phyloP scores from a whole-genome alignment of 495 filamentous ascomycete species.

The Jackrogersella minutella region DNA sequence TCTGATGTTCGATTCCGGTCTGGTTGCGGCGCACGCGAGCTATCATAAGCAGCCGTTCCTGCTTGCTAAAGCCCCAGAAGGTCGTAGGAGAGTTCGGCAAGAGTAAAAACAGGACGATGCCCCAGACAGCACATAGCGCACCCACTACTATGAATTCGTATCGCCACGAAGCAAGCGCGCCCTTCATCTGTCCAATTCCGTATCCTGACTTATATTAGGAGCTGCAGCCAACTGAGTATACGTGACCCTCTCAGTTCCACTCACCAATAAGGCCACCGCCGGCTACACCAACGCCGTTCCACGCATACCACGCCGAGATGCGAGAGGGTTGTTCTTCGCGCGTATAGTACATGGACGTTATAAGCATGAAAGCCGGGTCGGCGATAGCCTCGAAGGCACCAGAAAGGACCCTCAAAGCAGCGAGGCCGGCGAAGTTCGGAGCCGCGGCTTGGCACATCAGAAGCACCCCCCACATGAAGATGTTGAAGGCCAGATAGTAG shows the following conservation, averaged over 20 bases:
- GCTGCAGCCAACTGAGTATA: background rate
- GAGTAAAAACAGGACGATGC: background rate
- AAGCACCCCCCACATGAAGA: constrained; percentile 11
- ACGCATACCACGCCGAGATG: constrained; percentile 51
- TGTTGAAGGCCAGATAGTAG: background rate
- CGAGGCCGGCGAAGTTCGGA: background rate
- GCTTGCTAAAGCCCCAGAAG: background rate
- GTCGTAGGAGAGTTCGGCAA: background rate
- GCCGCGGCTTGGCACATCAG: constrained; percentile 11
- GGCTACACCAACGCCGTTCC: constrained; percentile 53
- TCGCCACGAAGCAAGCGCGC: background rate
- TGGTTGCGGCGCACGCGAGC: constrained; percentile 2
- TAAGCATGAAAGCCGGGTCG: constrained; percentile 23
- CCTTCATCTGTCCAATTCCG: background rate
- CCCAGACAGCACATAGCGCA: background rate
- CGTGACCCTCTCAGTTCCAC: background rate
- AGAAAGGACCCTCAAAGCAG: background rate
- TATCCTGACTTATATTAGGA: background rate
- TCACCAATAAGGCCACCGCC: constrained; percentile 47
- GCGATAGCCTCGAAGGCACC: constrained; percentile 21
- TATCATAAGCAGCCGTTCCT: constrained; percentile 4
- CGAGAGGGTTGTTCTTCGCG: constrained; percentile 40
- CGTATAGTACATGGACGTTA: constrained; percentile 23
- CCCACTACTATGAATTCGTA: background rate
- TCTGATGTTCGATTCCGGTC: constrained; percentile 1